A percentile compares a stretch with the other conserved stretches of the same genome.
Conservation (phyloP, 805 yeast genomes). For the Ogataea allantospora region DNA sequence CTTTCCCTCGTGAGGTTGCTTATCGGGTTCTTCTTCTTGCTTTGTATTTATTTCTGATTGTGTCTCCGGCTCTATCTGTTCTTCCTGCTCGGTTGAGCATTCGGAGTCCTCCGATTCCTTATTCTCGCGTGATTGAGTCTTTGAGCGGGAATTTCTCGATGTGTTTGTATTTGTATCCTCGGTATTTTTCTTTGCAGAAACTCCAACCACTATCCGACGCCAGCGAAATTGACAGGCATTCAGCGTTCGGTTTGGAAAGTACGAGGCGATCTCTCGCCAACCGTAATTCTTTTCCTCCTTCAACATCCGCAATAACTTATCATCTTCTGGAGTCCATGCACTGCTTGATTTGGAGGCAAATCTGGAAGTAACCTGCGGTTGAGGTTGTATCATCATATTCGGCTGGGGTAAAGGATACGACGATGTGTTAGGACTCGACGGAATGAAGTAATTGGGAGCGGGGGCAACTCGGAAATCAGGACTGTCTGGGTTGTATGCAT, state of each 20-base stretch:
- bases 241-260: conserved; percentile 78
- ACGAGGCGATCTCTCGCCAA: conserved; percentile 83
- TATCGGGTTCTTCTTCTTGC: not conserved
- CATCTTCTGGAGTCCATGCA: conserved; percentile 81
- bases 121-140: not conserved
- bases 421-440: conserved; percentile 1
- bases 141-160: conserved; percentile 2
- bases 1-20: conserved; percentile 1
- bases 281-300: conserved; percentile 83
- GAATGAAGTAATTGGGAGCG: conserved; percentile 4
- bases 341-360: conserved; percentile 29
- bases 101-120: not conserved
- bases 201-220: conserved; percentile 59
- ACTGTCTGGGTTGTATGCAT: conserved; percentile 2
- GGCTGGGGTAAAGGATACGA: conserved; percentile 1
- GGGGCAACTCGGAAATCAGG: conserved; percentile 3
- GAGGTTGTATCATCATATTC: not conserved
- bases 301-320: conserved; percentile 64
- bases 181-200: conserved; percentile 15
- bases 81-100: not conserved
- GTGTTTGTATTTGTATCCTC: conserved; percentile 1
- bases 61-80: not conserved
- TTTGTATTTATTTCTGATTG: not conserved
- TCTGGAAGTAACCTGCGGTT: conserved; percentile 3
- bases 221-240: conserved; percentile 89